These are phyloP conservation scores for Rubroboletus pulcherrimus DNA, from an alignment of 768 basidiomycete species.

Conservation along the genomic window DNA sequence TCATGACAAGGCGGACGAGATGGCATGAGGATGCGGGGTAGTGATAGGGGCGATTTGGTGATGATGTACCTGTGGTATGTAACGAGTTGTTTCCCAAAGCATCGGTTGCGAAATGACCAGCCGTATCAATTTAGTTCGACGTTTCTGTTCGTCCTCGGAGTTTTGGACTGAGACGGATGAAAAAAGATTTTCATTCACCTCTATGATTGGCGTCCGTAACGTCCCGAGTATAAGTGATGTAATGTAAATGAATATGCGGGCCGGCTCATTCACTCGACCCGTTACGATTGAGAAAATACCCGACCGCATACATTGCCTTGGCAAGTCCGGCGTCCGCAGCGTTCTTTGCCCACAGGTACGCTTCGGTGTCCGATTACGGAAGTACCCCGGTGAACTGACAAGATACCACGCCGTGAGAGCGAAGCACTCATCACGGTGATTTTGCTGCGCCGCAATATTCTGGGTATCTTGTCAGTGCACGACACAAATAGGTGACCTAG, in stretches of 20 bases:
- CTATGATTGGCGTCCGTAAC: background rate
- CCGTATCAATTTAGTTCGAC: background rate
- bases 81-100: background rate
- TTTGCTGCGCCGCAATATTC: slow-evolving; percentile 98
- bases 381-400: slow-evolving; percentile 94
- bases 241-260: background rate
- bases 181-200: too few species aligned
- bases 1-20: background rate
- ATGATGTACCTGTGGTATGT: background rate
- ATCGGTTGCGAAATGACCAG: background rate
- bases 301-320: slow-evolving; percentile 97
- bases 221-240: background rate
- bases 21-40: background rate
- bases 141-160: background rate
- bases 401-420: slow-evolving; percentile 99
- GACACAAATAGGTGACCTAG: background rate
- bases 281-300: slow-evolving; percentile 71
- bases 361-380: slow-evolving; percentile 97
- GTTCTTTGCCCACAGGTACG: slow-evolving; percentile 94
- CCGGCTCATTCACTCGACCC: too few species aligned
- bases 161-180: background rate
- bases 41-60: too few species aligned
- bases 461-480: slow-evolving; percentile 30
- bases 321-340: slow-evolving; percentile 88
- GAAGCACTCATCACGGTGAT: slow-evolving; percentile 95